These are phyloP conservation scores for Mariannaea elegans DNA, from an alignment of 2,329 filamentous ascomycete genomes.

Conservation along the genomic window DNA sequence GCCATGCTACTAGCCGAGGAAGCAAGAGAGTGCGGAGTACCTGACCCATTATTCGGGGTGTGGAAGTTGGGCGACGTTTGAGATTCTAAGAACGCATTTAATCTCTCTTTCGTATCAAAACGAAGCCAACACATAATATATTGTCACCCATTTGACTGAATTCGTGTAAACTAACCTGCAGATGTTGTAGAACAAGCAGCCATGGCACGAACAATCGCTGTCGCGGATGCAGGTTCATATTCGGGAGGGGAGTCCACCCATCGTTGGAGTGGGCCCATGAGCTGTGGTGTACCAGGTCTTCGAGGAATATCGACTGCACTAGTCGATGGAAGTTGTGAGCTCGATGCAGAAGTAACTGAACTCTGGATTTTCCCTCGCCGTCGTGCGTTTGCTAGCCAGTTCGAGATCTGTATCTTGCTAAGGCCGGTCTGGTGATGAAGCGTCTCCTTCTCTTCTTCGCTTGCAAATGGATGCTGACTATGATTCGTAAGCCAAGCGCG, in stretches of 20 bases:
- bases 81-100: no score
- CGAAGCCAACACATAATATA: no score
- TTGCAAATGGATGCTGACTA: constrained; percentile 78
- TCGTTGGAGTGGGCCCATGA: constrained; percentile 33
- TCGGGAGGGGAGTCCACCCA: constrained; percentile 42
- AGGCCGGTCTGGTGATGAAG: constrained; percentile 76
- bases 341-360: neutral
- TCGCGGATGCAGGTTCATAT: constrained; percentile 40
- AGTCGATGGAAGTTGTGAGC: neutral
- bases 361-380: constrained; percentile 74
- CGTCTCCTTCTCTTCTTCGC: constrained; percentile 79
- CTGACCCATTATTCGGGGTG: neutral
- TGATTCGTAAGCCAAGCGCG: constrained; percentile 30
- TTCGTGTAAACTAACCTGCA: no score
- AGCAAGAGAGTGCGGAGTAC: constrained; percentile 1
- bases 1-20: constrained; percentile 33
- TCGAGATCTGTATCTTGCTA: constrained; percentile 79
- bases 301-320: constrained; percentile 7
- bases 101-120: no score
- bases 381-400: constrained; percentile 87
- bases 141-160: neutral
- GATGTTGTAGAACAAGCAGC: no score
- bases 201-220: constrained; percentile 37
- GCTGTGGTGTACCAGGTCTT: neutral
- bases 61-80: no score